phyloP scores from a whole-genome alignment of 2,329 filamentous ascomycete species.

The Didymella glomerata region DNA sequence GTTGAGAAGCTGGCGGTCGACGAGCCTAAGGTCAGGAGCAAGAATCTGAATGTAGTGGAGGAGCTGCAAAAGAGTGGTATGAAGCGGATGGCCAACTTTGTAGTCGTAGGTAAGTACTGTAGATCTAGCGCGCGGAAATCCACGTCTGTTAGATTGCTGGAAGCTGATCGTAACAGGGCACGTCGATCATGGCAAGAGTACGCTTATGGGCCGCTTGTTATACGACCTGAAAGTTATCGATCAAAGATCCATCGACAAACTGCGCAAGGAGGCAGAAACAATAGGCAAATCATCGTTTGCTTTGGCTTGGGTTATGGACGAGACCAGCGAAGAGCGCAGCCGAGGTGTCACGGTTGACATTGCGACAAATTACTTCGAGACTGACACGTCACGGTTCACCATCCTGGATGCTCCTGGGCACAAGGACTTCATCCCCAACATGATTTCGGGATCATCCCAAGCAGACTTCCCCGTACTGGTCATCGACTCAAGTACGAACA shows the following conservation, averaged over 20 bases:
- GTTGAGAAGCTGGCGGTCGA: conserved; percentile 60
- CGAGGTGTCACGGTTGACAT: conserved; percentile 97
- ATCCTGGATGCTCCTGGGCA: conserved; percentile 96
- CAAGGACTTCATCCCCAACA: conserved; percentile 95
- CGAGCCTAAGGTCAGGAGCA: conserved; percentile 67
- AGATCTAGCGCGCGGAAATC: neutral
- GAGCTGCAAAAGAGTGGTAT: conserved; percentile 78
- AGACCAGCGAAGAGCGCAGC: conserved; percentile 85
- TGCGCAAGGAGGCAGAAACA: conserved; percentile 85
- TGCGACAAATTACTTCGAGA: conserved; percentile 93
- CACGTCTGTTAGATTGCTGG: neutral
- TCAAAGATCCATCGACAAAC: conserved; percentile 86
- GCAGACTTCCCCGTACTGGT: conserved; percentile 96
- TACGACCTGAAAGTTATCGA: conserved; percentile 89
- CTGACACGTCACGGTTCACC: conserved; percentile 84
- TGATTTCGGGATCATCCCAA: conserved; percentile 96
- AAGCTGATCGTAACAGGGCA: conserved; percentile 67
- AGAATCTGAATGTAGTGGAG: conserved; percentile 83
- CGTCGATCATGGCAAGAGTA: conserved; percentile 97
- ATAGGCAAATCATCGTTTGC: conserved; percentile 96
- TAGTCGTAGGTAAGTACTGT: conserved; percentile 79
- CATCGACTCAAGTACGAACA: conserved; percentile 87
- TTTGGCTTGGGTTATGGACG: conserved; percentile 95
- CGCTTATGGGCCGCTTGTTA: conserved; percentile 92
- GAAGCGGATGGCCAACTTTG: conserved; percentile 88